phyloP scores from a whole-genome alignment of 2,329 filamentous ascomycete species.

The Sclerotinia spermophila region DNA sequence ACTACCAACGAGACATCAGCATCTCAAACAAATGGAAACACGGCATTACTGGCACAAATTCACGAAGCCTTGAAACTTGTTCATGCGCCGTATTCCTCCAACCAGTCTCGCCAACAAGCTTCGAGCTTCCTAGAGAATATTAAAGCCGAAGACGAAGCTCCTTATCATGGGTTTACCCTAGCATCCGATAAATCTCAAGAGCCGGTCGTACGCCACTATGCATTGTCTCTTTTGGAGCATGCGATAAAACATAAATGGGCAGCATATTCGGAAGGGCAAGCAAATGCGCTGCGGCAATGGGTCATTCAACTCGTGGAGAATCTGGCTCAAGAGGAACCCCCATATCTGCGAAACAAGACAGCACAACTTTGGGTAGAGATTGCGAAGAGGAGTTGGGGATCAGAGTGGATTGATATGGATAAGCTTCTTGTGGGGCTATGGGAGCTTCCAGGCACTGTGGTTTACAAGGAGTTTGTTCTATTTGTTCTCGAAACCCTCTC shows the following conservation, averaged over 20 bases:
- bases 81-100: conserved; percentile 76
- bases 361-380: conserved; percentile 93
- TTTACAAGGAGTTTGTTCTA: conserved; percentile 80
- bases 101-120: conserved; percentile 77
- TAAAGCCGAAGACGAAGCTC: conserved; percentile 75
- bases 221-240: conserved; percentile 85
- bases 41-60: conserved; percentile 61
- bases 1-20: conserved; percentile 18
- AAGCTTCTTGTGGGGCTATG: conserved; percentile 75
- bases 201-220: conserved; percentile 86
- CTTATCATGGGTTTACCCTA: conserved; percentile 78
- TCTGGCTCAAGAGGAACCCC: conserved; percentile 67
- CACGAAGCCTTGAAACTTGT: conserved; percentile 83
- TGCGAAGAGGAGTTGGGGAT: conserved; percentile 88
- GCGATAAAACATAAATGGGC: conserved; percentile 83
- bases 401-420: conserved; percentile 95
- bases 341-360: conserved; percentile 88
- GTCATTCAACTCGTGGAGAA: conserved; percentile 73
- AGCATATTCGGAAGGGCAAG: conserved; percentile 66
- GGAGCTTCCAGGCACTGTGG: conserved; percentile 61
- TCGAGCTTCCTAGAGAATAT: conserved; percentile 81
- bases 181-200: conserved; percentile 72
- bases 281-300: conserved; percentile 66
- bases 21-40: conserved; percentile 40
- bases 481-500: conserved; percentile 87